Evolutionary conservation across 2,329 filamentous ascomycete genomes (phyloP).

Genomic region (Curvularia lunata): DNA sequence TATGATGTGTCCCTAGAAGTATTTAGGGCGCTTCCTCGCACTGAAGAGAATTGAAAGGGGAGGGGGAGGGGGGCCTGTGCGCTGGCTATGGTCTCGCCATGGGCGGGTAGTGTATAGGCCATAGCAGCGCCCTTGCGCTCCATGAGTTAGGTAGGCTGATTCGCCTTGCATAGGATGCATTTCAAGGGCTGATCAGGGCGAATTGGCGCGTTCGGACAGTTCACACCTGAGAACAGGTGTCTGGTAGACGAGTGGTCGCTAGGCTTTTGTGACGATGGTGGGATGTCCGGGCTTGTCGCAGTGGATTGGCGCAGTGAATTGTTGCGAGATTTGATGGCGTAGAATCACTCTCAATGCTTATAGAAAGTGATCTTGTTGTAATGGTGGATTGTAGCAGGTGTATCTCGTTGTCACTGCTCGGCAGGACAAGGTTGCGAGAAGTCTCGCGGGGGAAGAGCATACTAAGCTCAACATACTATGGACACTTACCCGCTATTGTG

Average conservation of each 20-base stretch:
- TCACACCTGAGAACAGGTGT: constrained; percentile 5
- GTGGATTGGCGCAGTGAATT: constrained; percentile 8
- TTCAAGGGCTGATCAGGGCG: constrained; percentile 2
- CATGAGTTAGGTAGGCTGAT: neutral
- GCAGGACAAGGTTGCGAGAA: constrained; percentile 3
- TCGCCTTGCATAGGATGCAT: neutral
- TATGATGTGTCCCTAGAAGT: neutral
- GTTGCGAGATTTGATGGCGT: constrained; percentile 15
- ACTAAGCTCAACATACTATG: constrained; percentile 14
- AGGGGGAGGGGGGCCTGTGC: neutral
- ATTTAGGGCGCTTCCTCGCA: constrained; percentile 1
- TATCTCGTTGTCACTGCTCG: constrained; percentile 9
- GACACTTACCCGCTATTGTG: constrained; percentile 7
- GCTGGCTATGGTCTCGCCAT: neutral
- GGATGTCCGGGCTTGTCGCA: constrained; percentile 2
- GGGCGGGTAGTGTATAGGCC: neutral
- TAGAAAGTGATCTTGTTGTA: constrained; percentile 8
- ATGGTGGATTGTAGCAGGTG: constrained; percentile 5
- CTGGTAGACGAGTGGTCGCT: constrained; percentile 12
- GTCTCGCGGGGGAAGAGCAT: constrained; percentile 10
- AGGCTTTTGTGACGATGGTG: constrained; percentile 17
- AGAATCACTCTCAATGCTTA: constrained; percentile 10
- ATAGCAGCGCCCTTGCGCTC: neutral
- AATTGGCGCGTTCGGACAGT: constrained; percentile 21
- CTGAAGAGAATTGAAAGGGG: neutral